Conservation (phyloP, 192 early-diverging fungal genomes). For the Nowakowskiella sp. region DNA sequence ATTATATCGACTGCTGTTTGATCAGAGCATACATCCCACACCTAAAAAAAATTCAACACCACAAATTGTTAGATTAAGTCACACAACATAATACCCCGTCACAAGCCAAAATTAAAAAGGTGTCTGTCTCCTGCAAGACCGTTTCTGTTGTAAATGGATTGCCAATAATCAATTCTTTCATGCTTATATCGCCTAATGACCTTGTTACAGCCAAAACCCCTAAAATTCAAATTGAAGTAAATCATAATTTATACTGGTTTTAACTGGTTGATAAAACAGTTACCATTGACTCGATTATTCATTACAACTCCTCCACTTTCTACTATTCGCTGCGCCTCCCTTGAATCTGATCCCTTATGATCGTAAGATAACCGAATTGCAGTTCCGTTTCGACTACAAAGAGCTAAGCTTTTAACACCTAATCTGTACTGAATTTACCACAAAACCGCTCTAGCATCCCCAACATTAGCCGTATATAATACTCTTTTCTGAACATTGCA, state of each 20-base stretch:
- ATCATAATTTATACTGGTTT: background rate
- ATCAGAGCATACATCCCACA: slow-evolving; percentile 97
- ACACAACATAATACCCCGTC: slow-evolving; percentile 69
- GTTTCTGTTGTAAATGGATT: slow-evolving; percentile 94
- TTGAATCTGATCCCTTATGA: slow-evolving; percentile 91
- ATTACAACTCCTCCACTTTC: slow-evolving; percentile 95
- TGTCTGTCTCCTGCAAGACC: slow-evolving; percentile 61
- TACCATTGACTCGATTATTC: slow-evolving; percentile 96
- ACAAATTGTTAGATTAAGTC: background rate
- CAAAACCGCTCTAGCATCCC: slow-evolving; percentile 93
- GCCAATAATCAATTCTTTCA: slow-evolving; percentile 96
- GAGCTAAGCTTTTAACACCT: slow-evolving; percentile 8
- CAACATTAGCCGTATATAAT: slow-evolving; percentile 92
- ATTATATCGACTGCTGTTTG: slow-evolving; percentile 86
- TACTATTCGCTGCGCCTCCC: slow-evolving; percentile 82
- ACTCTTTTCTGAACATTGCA: slow-evolving; percentile 43
- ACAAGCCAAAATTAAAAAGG: slow-evolving; percentile 88
- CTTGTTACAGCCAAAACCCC: slow-evolving; percentile 93
- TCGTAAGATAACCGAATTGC: slow-evolving; percentile 91
- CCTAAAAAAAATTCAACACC: slow-evolving; percentile 28
- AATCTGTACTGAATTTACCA: slow-evolving; percentile 36
- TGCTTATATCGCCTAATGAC: slow-evolving; percentile 85
- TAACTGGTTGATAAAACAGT: background rate
- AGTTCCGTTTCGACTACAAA: slow-evolving; percentile 58
- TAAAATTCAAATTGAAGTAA: slow-evolving; percentile 12